A percentile compares a stretch with the other conserved stretches of the same genome.
Conservation (phyloP, 2,329 filamentous ascomycete species). For the Verticillium nonalfalfae region DNA sequence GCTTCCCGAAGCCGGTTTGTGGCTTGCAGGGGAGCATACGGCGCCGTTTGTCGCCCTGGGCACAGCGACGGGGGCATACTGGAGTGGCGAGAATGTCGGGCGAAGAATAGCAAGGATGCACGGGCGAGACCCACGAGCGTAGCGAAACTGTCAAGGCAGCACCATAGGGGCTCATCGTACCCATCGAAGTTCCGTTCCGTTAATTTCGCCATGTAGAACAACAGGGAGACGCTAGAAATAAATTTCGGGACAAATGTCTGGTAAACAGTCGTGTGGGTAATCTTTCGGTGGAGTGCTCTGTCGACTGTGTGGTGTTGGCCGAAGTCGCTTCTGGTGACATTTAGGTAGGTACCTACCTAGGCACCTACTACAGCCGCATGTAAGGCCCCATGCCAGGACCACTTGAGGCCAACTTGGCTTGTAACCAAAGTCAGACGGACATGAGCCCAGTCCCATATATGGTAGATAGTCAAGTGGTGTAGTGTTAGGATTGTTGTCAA, state of each 20-base stretch:
- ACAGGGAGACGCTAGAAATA: too few species aligned
- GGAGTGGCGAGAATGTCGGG: conserved; percentile 78
- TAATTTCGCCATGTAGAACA: too few species aligned
- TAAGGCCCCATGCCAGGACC: not conserved
- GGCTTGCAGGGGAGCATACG: conserved; percentile 88
- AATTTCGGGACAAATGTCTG: too few species aligned
- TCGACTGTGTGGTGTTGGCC: too few species aligned
- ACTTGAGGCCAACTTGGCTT: not conserved
- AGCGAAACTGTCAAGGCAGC: not conserved
- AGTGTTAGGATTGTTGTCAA: not conserved
- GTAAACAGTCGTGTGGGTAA: too few species aligned
- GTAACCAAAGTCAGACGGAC: not conserved
- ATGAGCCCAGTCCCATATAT: not conserved
- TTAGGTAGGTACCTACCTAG: too few species aligned
- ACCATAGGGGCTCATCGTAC: too few species aligned
- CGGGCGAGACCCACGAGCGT: conserved; percentile 18
- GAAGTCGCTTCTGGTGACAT: too few species aligned
- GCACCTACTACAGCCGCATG: not conserved
- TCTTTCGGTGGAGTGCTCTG: too few species aligned
- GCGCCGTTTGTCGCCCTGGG: conserved; percentile 84
- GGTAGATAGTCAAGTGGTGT: not conserved
- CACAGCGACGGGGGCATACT: conserved; percentile 85
- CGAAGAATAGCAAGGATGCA: conserved; percentile 55
- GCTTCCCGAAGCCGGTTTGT: conserved; percentile 61
- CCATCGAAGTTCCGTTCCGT: too few species aligned